Evolutionary conservation across 2,329 filamentous ascomycete species (phyloP).

Genomic region (Monosporascus sp.): DNA sequence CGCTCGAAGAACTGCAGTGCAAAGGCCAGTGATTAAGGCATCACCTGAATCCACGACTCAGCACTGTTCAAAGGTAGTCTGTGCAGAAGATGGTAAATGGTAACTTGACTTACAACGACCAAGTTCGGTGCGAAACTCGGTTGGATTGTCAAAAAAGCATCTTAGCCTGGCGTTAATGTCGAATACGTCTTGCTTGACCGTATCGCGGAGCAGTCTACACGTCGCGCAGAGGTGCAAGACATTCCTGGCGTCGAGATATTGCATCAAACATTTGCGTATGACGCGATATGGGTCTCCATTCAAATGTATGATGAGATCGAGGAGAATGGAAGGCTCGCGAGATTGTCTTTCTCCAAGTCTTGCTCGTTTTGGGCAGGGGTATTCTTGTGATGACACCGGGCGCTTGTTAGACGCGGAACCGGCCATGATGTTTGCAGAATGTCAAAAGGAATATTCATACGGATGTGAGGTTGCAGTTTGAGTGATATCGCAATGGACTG

Average conservation of each 20-base stretch:
- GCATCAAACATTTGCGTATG: neutral
- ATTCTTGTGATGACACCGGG: no score
- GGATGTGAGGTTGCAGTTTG: no score
- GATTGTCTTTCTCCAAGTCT: neutral
- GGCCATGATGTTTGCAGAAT: no score
- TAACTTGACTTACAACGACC: neutral
- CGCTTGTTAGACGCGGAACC: no score
- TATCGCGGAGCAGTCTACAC: neutral
- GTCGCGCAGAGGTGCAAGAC: neutral
- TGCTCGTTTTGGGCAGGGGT: no score
- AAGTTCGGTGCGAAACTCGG: neutral
- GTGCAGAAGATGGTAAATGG: neutral
- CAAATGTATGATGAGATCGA: neutral
- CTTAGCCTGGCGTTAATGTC: neutral
- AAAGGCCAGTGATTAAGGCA: neutral
- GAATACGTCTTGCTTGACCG: neutral
- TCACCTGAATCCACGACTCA: neutral
- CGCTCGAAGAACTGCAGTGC: neutral
- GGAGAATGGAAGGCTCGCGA: neutral
- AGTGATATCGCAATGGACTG: no score
- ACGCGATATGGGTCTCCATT: neutral
- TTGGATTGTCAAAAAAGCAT: neutral
- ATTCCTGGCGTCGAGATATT: neutral
- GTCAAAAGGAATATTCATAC: no score
- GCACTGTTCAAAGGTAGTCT: no score